These are phyloP conservation scores for Sclerotinia trifoliorum DNA, from an alignment of 2,329 filamentous ascomycete genomes.

Conservation along the genomic window DNA sequence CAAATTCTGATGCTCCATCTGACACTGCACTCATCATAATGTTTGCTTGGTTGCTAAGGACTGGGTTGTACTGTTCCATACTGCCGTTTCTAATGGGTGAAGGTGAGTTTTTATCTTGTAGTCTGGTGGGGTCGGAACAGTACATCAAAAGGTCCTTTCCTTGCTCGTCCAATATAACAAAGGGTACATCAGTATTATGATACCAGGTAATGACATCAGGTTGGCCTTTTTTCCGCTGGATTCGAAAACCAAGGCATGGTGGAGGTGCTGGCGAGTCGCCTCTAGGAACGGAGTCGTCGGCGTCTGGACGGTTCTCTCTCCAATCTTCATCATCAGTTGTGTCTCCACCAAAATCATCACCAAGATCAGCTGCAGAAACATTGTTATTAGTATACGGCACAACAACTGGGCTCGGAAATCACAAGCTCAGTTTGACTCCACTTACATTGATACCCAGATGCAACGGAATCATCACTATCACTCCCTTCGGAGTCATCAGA, in stretches of 20 bases:
- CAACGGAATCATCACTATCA: conserved; percentile 14
- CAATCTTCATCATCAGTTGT: conserved; percentile 22
- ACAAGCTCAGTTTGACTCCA: background rate
- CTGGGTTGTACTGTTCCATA: conserved; percentile 44
- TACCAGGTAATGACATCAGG: conserved; percentile 41
- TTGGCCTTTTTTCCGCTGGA: conserved; percentile 26
- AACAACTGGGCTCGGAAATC: background rate
- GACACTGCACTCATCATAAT: conserved; percentile 70
- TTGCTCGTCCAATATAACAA: conserved; percentile 44
- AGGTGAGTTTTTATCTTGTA: conserved; percentile 15
- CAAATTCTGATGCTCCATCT: conserved; percentile 24
- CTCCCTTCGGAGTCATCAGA: conserved; percentile 2
- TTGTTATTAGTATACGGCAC: conserved; percentile 6
- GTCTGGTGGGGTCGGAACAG: conserved; percentile 39
- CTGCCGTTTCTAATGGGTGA: conserved; percentile 19
- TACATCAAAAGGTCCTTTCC: conserved; percentile 46
- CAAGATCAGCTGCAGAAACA: conserved; percentile 46
- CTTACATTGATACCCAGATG: conserved; percentile 23
- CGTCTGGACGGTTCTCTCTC: conserved; percentile 18
- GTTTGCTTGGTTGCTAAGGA: conserved; percentile 66
- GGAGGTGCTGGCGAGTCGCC: conserved; percentile 9
- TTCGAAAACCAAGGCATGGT: conserved; percentile 22
- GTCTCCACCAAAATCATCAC: conserved; percentile 14
- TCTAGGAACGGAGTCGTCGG: background rate
- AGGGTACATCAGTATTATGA: conserved; percentile 41